Evolutionary conservation across 2,329 filamentous ascomycete species (phyloP).

Genomic region (Cadophora sp.): DNA sequence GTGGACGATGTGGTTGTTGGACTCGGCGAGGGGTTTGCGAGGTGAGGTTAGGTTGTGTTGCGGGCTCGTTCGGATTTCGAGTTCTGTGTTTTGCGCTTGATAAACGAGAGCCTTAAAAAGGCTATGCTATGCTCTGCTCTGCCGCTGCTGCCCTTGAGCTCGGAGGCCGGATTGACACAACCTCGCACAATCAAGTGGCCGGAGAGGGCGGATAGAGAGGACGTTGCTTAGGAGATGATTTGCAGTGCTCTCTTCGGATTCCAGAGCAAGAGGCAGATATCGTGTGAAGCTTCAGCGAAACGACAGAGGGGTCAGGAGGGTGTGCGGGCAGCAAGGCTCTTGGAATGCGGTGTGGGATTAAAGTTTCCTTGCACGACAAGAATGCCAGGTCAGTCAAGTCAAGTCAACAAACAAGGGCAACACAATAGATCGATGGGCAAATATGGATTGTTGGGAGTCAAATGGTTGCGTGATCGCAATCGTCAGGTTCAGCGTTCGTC

Average conservation of each 20-base stretch:
- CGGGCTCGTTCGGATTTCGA: constrained; percentile 32
- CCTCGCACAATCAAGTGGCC: constrained; percentile 6
- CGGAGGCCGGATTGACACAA: constrained; percentile 5
- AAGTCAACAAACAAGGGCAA: constrained; percentile 14
- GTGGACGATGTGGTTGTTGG: constrained; percentile 18
- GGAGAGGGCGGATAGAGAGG: background rate
- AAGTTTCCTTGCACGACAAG: constrained; percentile 17
- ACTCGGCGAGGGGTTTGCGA: constrained; percentile 13
- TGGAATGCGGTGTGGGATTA: constrained; percentile 26
- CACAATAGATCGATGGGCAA: constrained; percentile 2
- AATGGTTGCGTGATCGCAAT: constrained; percentile 18
- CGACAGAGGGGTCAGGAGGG: constrained; percentile 6
- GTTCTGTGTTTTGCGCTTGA: constrained; percentile 30
- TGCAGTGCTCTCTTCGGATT: constrained; percentile 9
- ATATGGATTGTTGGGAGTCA: constrained; percentile 7
- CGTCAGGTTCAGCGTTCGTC: constrained; percentile 15
- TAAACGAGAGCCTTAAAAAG: constrained; percentile 32
- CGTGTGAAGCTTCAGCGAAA: constrained; percentile 4
- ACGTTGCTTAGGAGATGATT: background rate
- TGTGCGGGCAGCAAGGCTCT: constrained; percentile 12
- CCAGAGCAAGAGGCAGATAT: constrained; percentile 13
- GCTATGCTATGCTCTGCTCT: constrained; percentile 9
- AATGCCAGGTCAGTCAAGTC: constrained; percentile 18
- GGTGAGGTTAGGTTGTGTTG: constrained; percentile 19
- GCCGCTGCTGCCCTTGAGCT: background rate